Base-by-base conservation (phyloP, 1,139 yeast genomes). In the Protomyces arabidopsidicola region DNA sequence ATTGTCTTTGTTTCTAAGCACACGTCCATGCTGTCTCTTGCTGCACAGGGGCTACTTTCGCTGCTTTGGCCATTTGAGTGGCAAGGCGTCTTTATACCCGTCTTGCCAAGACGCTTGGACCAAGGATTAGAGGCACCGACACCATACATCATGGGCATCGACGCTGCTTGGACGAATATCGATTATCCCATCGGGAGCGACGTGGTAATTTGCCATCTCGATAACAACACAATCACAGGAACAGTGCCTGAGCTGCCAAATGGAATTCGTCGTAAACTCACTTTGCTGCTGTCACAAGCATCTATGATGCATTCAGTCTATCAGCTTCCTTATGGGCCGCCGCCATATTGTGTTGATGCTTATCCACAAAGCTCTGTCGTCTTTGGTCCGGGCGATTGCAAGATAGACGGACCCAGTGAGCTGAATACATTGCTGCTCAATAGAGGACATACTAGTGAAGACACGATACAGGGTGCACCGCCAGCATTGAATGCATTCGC, bases 71-170 rank as follows among this genome's bases (percentile, higher is more conserved):
- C 69, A 9, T 39, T 67, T n/a, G 56, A 48, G 18, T 67, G 69
- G 69, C 69, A 60, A 31, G 66, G 67, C 8, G 67, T 67, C n/a
- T 67, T 48, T 34, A 67, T 67, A 16, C 69, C 69, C 8, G 67
- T 67, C n/a, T 60, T 67, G 16, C 69, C 68, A 2, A 20, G 59
- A 5, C 56, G 69, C 14, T 57, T 67, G 45, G 31, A 62, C 4
- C 55, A 65, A 12, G 67, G 69, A 36, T 66, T 67, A 14, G 69
- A 67, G 9, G 62, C 66, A 45, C 69, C 69, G 16, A 65, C 65
- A 16, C 67, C 68, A 8, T 67, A 65, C 39, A 67, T 67, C 20
- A 67, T 67, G 16, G 69, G 69, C 1, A 50, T 67, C 16, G 63
- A 60, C n/a, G 45, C 64, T 8, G 27, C 36, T 3, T 35, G 39